Conservation (phyloP, 1,139 yeast genomes). For the Taiozyma sp. region DNA sequence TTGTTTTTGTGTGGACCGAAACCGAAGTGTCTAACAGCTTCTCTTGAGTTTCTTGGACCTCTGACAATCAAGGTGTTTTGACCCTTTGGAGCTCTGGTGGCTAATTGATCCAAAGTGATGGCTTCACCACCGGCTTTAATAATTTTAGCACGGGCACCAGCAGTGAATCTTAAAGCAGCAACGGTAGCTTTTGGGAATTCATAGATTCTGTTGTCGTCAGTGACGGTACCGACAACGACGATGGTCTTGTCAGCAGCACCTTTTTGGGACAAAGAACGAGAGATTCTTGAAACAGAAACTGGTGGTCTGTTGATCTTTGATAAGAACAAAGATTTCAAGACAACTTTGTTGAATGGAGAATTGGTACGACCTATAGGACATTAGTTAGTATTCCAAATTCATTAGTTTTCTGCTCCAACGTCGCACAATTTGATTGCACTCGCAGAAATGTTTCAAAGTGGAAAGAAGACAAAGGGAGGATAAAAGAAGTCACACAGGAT, state of each 20-base stretch:
- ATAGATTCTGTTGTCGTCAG: slow-evolving; percentile 93
- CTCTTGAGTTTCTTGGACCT: slow-evolving; percentile 99
- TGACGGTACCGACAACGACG: slow-evolving; percentile 99
- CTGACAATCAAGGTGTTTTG: slow-evolving; percentile 96
- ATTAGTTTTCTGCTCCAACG: slow-evolving; percentile 51
- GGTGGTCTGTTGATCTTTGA: slow-evolving; percentile 99
- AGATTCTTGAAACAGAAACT: slow-evolving; percentile 89
- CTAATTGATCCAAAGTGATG: slow-evolving; percentile 98
- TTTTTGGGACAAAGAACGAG: slow-evolving; percentile 76
- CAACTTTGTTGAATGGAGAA: slow-evolving; percentile 96
- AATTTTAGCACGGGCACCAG: slow-evolving; percentile 98
- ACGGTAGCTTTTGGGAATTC: slow-evolving; percentile 96
- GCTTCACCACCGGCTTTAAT: slow-evolving; percentile 99
- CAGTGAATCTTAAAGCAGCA: slow-evolving; percentile 99
- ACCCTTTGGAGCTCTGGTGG: slow-evolving; percentile 99
- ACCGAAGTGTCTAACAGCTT: slow-evolving; percentile 99
- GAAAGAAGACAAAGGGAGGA: slow-evolving; percentile 1
- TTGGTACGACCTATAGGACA: slow-evolving; percentile 82
- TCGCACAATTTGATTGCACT: slow-evolving; percentile 51
- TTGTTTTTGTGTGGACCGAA: slow-evolving; percentile 99
- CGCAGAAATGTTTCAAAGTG: slow-evolving; percentile 42
- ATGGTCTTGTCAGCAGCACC: slow-evolving; percentile 90
- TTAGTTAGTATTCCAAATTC: slow-evolving; percentile 38
- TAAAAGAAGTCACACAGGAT: slow-evolving; percentile 1
- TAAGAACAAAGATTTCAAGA: slow-evolving; percentile 91